Conservation (phyloP, 2,329 filamentous ascomycete species). For the Cladosporium sp. region DNA sequence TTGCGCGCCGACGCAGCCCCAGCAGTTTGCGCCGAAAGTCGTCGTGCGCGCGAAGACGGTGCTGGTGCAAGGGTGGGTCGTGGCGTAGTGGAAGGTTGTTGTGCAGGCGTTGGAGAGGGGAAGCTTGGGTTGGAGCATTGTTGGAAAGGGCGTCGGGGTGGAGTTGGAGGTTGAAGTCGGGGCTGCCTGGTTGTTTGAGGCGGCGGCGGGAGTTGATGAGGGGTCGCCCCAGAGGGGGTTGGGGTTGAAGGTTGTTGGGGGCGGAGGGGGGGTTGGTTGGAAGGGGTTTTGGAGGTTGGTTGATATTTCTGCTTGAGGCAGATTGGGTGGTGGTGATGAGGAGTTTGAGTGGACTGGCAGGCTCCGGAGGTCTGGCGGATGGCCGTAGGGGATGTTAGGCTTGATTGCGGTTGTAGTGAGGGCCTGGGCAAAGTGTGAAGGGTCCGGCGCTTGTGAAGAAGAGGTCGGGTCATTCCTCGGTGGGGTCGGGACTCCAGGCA, state of each 20-base stretch:
- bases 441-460: not conserved
- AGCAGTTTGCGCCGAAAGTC: not conserved
- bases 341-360: not conserved
- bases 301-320: not conserved
- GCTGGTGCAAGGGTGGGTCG: not conserved
- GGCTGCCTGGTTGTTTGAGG: not conserved
- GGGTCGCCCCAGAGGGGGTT: not conserved
- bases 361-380: not conserved
- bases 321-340: not conserved
- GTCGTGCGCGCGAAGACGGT: not conserved
- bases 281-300: not conserved
- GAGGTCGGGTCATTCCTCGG: not conserved
- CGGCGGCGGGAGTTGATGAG: not conserved
- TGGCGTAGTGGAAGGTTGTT: not conserved
- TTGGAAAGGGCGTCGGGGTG: not conserved
- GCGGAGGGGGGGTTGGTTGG: not conserved
- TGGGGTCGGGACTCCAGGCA: too few species aligned
- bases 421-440: not conserved
- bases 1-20: conserved; percentile 2
- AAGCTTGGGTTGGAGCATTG: too few species aligned
- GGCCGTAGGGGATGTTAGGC: not conserved
- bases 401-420: not conserved
- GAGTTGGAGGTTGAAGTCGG: not conserved
- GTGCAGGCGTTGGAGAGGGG: not conserved
- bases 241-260: not conserved